These are phyloP conservation scores for Blastobotrys serpentis DNA, from an alignment of 1,139 yeast species.

Conservation along the genomic window DNA sequence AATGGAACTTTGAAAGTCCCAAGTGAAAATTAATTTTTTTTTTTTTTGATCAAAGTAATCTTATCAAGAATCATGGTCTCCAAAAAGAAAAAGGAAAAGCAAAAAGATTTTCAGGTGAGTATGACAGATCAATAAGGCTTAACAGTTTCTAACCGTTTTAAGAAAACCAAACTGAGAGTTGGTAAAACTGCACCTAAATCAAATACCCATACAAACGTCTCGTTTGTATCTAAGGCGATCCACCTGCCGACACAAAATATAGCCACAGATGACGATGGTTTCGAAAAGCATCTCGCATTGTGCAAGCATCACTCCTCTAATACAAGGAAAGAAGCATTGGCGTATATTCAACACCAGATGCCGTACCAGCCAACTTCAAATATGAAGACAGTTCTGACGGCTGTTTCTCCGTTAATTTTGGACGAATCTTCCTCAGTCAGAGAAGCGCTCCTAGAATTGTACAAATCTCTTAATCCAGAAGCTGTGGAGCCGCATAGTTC, in stretches of 20 bases:
- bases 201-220: slow-evolving; percentile 77
- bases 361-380: slow-evolving; percentile 27
- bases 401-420: slow-evolving; percentile 55
- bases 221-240: slow-evolving; percentile 65
- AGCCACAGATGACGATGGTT: slow-evolving; percentile 21
- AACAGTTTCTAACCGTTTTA: neutral
- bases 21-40: neutral
- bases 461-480: slow-evolving; percentile 44
- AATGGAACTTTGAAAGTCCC: no score
- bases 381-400: slow-evolving; percentile 57
- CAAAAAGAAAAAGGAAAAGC: slow-evolving; percentile 60
- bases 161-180: slow-evolving; percentile 79
- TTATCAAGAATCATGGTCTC: slow-evolving; percentile 30
- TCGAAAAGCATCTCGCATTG: slow-evolving; percentile 53
- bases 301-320: slow-evolving; percentile 73
- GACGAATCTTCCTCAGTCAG: slow-evolving; percentile 70
- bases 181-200: slow-evolving; percentile 78
- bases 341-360: slow-evolving; percentile 30
- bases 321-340: slow-evolving; percentile 73
- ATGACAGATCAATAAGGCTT: neutral
- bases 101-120: slow-evolving; percentile 61
- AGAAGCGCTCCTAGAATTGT: slow-evolving; percentile 52
- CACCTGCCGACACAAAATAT: slow-evolving; percentile 37
- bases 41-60: neutral
- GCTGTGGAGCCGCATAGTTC: slow-evolving; percentile 67